Evolutionary conservation across 1,139 yeast species (phyloP), one percentile per base, ranked within the genome.

Genomic region (Debaryomyces subglobosus): DNA sequence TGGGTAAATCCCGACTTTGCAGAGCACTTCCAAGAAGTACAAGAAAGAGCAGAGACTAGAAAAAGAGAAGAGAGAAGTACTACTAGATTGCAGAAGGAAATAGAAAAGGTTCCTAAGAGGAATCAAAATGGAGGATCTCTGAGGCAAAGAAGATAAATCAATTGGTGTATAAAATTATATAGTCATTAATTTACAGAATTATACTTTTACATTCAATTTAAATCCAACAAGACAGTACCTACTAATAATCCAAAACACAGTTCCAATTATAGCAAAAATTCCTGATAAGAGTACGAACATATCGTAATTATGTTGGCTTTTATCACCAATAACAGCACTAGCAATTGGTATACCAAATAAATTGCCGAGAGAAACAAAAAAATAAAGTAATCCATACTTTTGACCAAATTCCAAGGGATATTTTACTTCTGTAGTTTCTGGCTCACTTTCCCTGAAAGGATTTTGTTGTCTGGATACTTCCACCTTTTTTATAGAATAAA

Each of bases 281-380:
- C 67, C 62, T 45, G 65, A 60, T 12, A 64, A 56, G 5, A 62
- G 51, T 4, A 63, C 68, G 54, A 67, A 67, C 54, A 55, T 55
- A 29, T 64, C 60, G 44, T 65, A 68, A 16, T 62, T 54, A 35
- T 52, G 51, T 29, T 48, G 52, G 8, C 56, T 45, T 3, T 68
- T 71, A 3, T 74, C 58, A 2, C 77, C 76, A 36, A 81, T 74
- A 45, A 81, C 72, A 1, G 77, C 74, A 48, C 82, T 82, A 8
- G 80, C 81, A 29, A 78, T 62, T 0, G 84, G 84, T 15, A 80
- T 65, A 36, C 81, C 77, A 16, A 78, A 64, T 47, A 79, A 61
- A 47, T 71, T 72, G 12, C 77, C 78, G 52, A 74, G 65, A 6
- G 78, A 68, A 20, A 74, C 77, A 46, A 74, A 60, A 45, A 74